Conservation (phyloP, 73 alveolate species). For the Effrenium voratum region DNA sequence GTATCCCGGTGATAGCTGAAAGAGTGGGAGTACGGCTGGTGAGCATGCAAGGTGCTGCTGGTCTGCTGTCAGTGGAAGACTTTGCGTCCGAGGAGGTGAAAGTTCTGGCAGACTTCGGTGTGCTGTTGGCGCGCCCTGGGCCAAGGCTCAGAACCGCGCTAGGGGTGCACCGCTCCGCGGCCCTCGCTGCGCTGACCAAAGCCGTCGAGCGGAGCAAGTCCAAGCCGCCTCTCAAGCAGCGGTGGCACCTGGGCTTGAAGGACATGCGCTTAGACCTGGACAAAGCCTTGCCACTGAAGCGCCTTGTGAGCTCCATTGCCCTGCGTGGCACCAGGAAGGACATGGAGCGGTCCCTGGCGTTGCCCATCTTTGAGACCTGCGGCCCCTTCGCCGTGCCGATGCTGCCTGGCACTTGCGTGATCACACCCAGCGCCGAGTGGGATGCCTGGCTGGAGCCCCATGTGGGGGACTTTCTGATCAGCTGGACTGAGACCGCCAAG, state of each 20-base stretch:
- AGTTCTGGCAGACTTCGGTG: conserved; percentile 21
- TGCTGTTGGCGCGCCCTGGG: conserved; percentile 21
- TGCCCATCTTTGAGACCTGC: conserved; percentile 43
- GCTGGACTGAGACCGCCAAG: too few species aligned
- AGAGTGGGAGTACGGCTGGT: conserved; percentile 3
- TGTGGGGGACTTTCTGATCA: conserved; percentile 22
- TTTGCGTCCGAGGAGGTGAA: conserved; percentile 39
- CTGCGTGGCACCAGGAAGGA: conserved; percentile 21
- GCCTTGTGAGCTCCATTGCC: conserved; percentile 51
- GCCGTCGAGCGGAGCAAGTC: not conserved
- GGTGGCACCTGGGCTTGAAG: not conserved
- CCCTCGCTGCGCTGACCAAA: conserved; percentile 3
- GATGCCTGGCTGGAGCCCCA: not conserved
- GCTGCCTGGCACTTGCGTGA: conserved; percentile 9
- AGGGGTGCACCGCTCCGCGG: conserved; percentile 34
- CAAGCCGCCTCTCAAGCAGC: not conserved
- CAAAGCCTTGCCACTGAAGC: conserved; percentile 64
- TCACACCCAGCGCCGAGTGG: conserved; percentile 58
- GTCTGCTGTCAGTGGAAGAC: conserved; percentile 33
- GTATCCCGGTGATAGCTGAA: conserved; percentile 12
- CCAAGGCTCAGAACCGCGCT: conserved; percentile 1
- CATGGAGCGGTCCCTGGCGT: conserved; percentile 32
- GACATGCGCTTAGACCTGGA: conserved; percentile 2
- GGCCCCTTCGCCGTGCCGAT: conserved; percentile 70
- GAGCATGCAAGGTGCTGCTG: not conserved